Base-by-base conservation (phyloP, 2,329 filamentous ascomycete genomes). In the Bipolaris gigantea region DNA sequence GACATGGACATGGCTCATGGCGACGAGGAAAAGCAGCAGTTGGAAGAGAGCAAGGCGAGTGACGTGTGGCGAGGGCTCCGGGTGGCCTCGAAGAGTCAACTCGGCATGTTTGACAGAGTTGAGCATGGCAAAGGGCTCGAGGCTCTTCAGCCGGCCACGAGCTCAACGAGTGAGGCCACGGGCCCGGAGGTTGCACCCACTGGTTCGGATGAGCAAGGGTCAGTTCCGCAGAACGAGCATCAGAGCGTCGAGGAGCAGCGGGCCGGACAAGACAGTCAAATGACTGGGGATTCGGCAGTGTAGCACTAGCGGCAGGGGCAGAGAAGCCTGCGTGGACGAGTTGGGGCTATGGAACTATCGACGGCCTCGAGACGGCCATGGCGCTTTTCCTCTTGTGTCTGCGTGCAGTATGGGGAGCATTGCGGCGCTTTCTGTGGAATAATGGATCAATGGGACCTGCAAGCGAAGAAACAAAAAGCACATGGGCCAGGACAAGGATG, bases 41-140 rank as follows among this genome's bases (percentile, higher is more conserved):
- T 78, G 77, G 83, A 73, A 76, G 89, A 89, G 60, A 83, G 86
- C 50, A 96, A 95, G 73, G 85, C 88, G 18, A 96, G 91, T 77
- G 93, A 95, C 73, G 89, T 86, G 52, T 99, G 94, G 94, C 85
- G 92, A 63, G 90, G 91, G 5, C 78, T 99, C 59, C 86, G 94
- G 48, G 84, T 96, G 60, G 89, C 91, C 9, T 86, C 89, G 51
- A 85, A 85, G 60, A 85, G 81, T 52, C 89, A 88, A 64, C 82
- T 97, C 61, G 83, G 85, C 40, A 78, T 86, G 18, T 94, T 97
- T 72, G 92, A 97, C 73, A 90, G 89, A 73, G 89, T 96, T 43
- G 92, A 96, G 50, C 63, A 69, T 64, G 87, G 89, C 36, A 89
- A 89, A 69, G 89, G 90, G 59, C 71, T 86, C 56, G 77, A 83